Conservation (phyloP, 345 rosid genomes). For the Corchorus olitorius region DNA sequence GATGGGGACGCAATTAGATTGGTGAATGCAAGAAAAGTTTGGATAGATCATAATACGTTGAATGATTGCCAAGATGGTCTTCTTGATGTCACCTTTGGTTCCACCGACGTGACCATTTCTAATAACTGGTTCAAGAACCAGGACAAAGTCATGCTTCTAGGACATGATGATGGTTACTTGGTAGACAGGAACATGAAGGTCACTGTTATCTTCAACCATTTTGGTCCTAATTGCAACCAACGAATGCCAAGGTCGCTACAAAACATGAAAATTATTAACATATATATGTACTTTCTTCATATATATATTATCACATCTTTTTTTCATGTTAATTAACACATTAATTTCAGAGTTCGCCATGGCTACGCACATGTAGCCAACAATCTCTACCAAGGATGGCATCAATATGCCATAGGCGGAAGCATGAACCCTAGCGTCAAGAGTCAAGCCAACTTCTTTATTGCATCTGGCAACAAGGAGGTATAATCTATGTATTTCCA, state of each 20-base stretch:
- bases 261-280: neutral
- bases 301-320: neutral
- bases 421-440: slow-evolving; percentile 77
- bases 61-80: slow-evolving; percentile 66
- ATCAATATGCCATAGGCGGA: slow-evolving; percentile 81
- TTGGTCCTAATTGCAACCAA: slow-evolving; percentile 85
- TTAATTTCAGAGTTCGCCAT: slow-evolving; percentile 50
- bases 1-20: slow-evolving; percentile 78
- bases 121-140: slow-evolving; percentile 82
- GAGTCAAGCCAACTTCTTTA: slow-evolving; percentile 72
- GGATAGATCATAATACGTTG: slow-evolving; percentile 81
- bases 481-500: slow-evolving; percentile 14
- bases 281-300: no score
- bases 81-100: slow-evolving; percentile 66
- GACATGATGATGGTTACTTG: slow-evolving; percentile 65
- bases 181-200: slow-evolving; percentile 68
- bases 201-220: slow-evolving; percentile 72
- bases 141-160: slow-evolving; percentile 90
- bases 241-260: slow-evolving; percentile 68
- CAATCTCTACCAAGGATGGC: slow-evolving; percentile 82
- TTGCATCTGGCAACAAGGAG: slow-evolving; percentile 65
- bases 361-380: slow-evolving; percentile 79
- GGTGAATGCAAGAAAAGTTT: slow-evolving; percentile 60
- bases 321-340: no score
- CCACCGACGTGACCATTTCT: slow-evolving; percentile 54